Percentiles rank a stretch among this genome's conserved stretches.
These are phyloP conservation scores for Begonia masoniana DNA, from an alignment of 306 rosid genomes.

Conservation along the genomic window DNA sequence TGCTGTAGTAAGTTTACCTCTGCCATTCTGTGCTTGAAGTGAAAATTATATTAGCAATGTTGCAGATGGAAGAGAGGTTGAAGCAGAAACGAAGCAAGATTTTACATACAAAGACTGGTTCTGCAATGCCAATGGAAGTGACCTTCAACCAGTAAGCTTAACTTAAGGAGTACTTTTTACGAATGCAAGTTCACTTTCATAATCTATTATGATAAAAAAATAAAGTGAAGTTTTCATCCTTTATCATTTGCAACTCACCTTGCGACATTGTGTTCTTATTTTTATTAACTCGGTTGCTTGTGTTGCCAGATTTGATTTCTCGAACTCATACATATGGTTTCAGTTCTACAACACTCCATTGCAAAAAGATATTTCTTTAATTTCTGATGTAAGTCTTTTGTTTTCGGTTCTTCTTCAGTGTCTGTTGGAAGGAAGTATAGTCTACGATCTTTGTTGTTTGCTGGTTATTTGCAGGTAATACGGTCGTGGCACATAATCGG, in stretches of 20 bases:
- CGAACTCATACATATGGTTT: slow-evolving; percentile 81
- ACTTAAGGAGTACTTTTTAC: background rate
- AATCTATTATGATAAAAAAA: background rate
- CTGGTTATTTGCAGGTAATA: slow-evolving; percentile 26
- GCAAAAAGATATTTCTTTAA: slow-evolving; percentile 56
- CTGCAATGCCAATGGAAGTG: slow-evolving; percentile 56
- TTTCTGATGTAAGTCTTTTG: slow-evolving; percentile 62
- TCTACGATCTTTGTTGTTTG: slow-evolving; percentile 11
- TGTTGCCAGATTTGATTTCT: slow-evolving; percentile 59
- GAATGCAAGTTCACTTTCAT: no score
- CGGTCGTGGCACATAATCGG: slow-evolving; percentile 88
- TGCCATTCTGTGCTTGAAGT: background rate
- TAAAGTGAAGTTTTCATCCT: background rate
- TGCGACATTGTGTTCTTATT: no score
- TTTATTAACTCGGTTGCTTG: background rate
- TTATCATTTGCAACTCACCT: no score
- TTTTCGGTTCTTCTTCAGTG: slow-evolving; percentile 3
- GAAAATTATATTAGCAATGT: slow-evolving; percentile 8
- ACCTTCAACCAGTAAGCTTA: slow-evolving; percentile 60
- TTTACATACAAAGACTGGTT: slow-evolving; percentile 79
- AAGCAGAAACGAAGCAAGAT: slow-evolving; percentile 73
- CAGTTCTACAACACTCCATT: slow-evolving; percentile 74
- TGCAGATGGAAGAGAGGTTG: slow-evolving; percentile 84
- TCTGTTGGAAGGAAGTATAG: slow-evolving; percentile 7
- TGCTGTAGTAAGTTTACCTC: no score